Base-by-base conservation (phyloP, 2,329 filamentous ascomycete genomes). In the Aspergillus aculeatus region DNA sequence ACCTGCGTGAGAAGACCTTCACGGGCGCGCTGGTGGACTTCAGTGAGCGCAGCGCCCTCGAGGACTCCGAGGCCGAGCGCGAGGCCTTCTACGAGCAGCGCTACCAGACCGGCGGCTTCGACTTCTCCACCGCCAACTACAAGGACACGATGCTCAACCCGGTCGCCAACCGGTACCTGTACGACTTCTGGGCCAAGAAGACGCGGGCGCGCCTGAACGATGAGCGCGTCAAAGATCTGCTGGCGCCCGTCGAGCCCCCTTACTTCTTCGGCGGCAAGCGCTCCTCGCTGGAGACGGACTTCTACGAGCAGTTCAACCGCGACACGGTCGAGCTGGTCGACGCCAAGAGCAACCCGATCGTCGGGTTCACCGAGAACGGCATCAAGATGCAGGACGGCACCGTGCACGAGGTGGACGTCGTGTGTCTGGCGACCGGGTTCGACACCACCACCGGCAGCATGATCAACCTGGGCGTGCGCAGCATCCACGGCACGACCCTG, bases 201-300 rank as follows among this genome's bases (percentile, higher is more conserved):
- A 80, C 78, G 0, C 78, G 83, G 0, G 75, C 72, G 2, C 77
- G 84, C 2, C 78, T 88, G 47, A 69, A 76, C 0, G 82, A 87
- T 61, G 77, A 83, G 0, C 71, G 70, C 44, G 79, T 80, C 65
- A 70, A 78, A 24, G 81, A 86, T 12, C 61, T 86, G 2, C 75
- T 87, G 7, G 83, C 83, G 0, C 86, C 85, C 0, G 63, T 77
- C 5, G 71, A 82, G 50, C 80, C 79, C 70, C 84, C 81, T 1
- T 82, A 86, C 63, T 81, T 76, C 23, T 87, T 84, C 64, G 85
- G 83, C 16, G 75, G 79, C 48, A 87, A 84, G 73, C 77, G 83
- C 0, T 75, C 75, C 2, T 78, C 72, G 1, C 72, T 84, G 0
- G 83, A 85, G 66, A 71, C 79, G 35, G 71, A 76, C 56, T 84